A percentile compares a stretch with the other conserved stretches of the same genome.
phyloP scores from a whole-genome alignment of 75 land plant species.

The Ceratopteris richardii region DNA sequence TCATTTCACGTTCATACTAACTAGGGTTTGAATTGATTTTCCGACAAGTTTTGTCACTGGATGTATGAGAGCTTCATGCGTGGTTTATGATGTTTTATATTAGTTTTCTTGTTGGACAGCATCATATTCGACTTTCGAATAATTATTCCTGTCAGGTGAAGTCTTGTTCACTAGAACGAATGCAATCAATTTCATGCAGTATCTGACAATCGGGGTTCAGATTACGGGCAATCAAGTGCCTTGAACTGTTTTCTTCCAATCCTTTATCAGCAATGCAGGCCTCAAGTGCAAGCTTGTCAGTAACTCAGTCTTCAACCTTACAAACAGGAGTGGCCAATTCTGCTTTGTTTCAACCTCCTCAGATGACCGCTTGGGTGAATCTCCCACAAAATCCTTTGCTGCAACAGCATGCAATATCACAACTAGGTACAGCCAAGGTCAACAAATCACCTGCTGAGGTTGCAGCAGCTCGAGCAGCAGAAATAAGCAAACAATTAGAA shows the following conservation, averaged over 20 bases:
- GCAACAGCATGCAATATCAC: constrained; percentile 27
- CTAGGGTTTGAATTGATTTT: no score
- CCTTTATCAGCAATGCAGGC: neutral
- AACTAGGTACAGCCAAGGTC: constrained; percentile 28
- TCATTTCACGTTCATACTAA: no score
- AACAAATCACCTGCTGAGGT: constrained; percentile 31
- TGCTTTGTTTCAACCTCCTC: neutral
- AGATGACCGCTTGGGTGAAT: constrained; percentile 2
- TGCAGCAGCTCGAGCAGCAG: constrained; percentile 27
- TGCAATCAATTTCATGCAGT: no score
- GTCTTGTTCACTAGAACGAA: no score
- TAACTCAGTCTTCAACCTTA: neutral
- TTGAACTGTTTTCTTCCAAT: neutral
- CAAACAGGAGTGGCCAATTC: neutral
- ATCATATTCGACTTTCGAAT: no score
- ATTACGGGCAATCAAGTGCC: no score
- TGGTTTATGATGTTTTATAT: no score
- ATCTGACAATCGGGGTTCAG: no score
- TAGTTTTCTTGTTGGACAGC: no score
- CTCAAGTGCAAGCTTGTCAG: neutral
- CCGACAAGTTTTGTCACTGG: no score
- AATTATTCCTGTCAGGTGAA: no score
- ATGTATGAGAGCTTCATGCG: no score
- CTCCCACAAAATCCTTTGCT: constrained; percentile 25
- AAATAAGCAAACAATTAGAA: constrained; percentile 30